Conservation (phyloP, 768 basidiomycete genomes). For the Mrakia hoshinonis region DNA sequence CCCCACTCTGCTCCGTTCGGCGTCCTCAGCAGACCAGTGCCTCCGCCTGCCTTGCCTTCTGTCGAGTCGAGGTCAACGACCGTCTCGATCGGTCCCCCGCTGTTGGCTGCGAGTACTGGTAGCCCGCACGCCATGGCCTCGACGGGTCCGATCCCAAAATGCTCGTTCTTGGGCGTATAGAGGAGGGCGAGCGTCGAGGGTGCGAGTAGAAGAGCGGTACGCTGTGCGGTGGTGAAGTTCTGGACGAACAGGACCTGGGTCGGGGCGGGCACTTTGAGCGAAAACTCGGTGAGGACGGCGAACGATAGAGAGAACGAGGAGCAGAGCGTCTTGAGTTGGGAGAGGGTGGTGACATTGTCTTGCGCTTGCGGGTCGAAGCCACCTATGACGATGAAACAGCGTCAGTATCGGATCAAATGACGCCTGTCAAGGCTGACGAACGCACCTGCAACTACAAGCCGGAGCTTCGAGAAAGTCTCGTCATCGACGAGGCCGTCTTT, state of each 20-base stretch:
- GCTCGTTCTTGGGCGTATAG: constrained; percentile 91
- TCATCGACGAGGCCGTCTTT: constrained; percentile 32
- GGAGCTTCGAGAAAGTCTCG: constrained; percentile 42
- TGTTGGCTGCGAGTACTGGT: constrained; percentile 77
- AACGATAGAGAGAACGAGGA: constrained; percentile 52
- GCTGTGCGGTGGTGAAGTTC: constrained; percentile 78
- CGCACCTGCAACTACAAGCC: constrained; percentile 71
- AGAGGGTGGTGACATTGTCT: constrained; percentile 67
- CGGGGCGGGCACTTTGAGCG: constrained; percentile 33
- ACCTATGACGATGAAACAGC: constrained; percentile 46
- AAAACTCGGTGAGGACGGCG: constrained; percentile 29
- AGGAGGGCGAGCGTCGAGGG: constrained; percentile 63
- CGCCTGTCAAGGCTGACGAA: background rate
- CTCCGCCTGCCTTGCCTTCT: constrained; percentile 30
- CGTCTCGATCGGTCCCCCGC: constrained; percentile 77
- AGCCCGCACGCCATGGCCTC: constrained; percentile 90
- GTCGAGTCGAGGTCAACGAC: constrained; percentile 47
- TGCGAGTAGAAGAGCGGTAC: constrained; percentile 65
- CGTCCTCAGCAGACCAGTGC: constrained; percentile 69
- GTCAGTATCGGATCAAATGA: background rate
- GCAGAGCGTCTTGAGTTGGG: constrained; percentile 54
- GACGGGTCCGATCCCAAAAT: constrained; percentile 93
- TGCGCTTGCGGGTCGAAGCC: constrained; percentile 81
- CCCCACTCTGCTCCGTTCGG: constrained; percentile 65
- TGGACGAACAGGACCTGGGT: constrained; percentile 76